Evolutionary conservation across 2,329 filamentous ascomycete genomes (phyloP), one percentile per base, ranked within the genome.

Genomic region (Zymoseptoria tritici): DNA sequence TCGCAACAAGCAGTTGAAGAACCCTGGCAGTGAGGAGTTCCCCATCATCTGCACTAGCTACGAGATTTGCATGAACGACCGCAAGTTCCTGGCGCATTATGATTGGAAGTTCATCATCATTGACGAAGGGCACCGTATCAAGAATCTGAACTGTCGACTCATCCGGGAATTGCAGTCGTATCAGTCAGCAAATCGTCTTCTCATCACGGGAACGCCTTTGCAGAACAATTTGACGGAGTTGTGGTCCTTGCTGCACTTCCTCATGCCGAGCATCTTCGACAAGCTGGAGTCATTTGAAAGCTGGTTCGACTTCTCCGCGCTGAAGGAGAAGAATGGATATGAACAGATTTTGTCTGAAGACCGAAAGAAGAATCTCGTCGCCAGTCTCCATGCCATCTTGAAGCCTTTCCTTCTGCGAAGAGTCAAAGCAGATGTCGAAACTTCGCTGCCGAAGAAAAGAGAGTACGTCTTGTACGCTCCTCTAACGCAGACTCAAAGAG

Each of bases 61-160:
- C 68, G 94, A 99, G 72, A 97, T 99, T 71, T 92, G 95, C 57
- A 87, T 99, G 76, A 87, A 91, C 67, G 94, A 99, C 71, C 85
- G 90, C 46, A 88, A 91, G 56, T 87, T 87, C 42, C 77, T 99
- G 4, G 85, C 86, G 0, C 87, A 88, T 59, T 93, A 96, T 59
- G 88, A 91, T 42, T 99, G 94, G 94, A 91, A 95, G 57, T 97
- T 96, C 67, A 97, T 99, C 69, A 94, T 99, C 66, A 96, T 99
- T 62, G 93, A 99, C 67, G 94, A 99, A 76, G 94, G 94, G 0
- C 94, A 99, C 72, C 88, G 94, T 1, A 86, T 99, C 81, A 99
- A 99, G 78, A 99, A 99, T 65, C 88, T 96, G 63, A 92, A 97
- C 55, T 95, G 93, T 29, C 89, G 90, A 60, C 80, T 99, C 0